Evolutionary conservation across 148 eudicot species (phyloP), one percentile per base, ranked within the genome.

Genomic region (Vaccinium darrowii): DNA sequence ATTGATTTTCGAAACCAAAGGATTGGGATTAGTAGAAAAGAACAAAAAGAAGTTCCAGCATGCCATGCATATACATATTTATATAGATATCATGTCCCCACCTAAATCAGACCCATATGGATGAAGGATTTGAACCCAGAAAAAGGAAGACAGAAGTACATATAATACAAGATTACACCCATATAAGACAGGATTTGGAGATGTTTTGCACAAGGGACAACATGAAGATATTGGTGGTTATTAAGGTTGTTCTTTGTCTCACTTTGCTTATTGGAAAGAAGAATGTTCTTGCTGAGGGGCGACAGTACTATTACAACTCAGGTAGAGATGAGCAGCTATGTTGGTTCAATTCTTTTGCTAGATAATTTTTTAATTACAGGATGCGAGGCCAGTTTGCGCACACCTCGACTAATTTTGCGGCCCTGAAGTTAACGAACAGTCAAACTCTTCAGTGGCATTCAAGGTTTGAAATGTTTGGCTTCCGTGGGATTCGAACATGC

Each of bases 161-260:
- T 69, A 69, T 69, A 69, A 12, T 30, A 13, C 74, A 27, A 69
- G 39, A 69, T 69, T 27, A 27, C 43, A 69, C 74, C 43, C 74
- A 69, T 69, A 69, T 69, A 47, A 47, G 79, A 76, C 53, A 78
- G 80, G 80, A 23, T 78, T 23, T 58, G 60, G 76, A 19, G 39
- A 10, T 50, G 60, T 43, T 60, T n/a, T 21, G 14, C 25, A 10
- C 0, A n/a, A 49, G 71, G 74, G 74, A 3, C 23, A 62, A 13
- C 3, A 81, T 81, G 83, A 60, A 62, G 83, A 39, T 43, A 8
- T 11, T 62, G 33, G 72, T 43, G 54, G 33, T 60, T 11, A 19
- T 81, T 81, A 81, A 81, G 83, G 83, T 81, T 62, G 83, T 81
- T 43, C n/a, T 81, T 62, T 81, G 52, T 60, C 54, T 81, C 74